These are phyloP conservation scores for Drosera capensis DNA, from an alignment of 148 eudicot species.

Conservation along the genomic window DNA sequence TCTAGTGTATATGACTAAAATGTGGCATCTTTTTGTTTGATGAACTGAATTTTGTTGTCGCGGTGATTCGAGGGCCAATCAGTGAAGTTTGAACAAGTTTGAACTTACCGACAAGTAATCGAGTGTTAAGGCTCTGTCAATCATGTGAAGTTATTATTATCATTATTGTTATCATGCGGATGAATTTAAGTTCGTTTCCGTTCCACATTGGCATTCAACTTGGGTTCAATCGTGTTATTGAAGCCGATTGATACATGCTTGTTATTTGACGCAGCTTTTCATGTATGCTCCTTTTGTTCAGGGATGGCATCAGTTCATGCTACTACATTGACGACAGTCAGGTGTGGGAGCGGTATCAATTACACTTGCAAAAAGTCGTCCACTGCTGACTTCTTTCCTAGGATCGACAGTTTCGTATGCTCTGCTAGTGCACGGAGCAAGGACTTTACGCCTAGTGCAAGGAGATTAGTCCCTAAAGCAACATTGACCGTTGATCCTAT, in stretches of 20 bases:
- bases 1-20: no score
- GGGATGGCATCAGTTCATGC: conserved; percentile 70
- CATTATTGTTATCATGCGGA: no score
- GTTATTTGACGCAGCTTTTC: background rate
- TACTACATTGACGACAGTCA: conserved; percentile 46
- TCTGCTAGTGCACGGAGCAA: conserved; percentile 23
- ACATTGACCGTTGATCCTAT: conserved; percentile 81
- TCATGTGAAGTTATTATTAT: no score
- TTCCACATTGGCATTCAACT: no score
- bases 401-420: conserved; percentile 31
- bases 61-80: no score
- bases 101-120: no score
- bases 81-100: no score
- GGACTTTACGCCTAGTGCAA: conserved; percentile 15
- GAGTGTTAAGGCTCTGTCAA: no score
- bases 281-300: conserved; percentile 5
- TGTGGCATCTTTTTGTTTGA: no score
- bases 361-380: conserved; percentile 23
- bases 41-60: no score
- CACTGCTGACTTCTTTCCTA: conserved; percentile 43
- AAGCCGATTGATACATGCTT: background rate
- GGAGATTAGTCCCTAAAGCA: conserved; percentile 35
- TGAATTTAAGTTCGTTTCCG: no score
- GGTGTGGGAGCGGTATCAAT: conserved; percentile 40
- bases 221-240: no score